A percentile compares a stretch with the other conserved stretches of the same genome.
Evolutionary conservation across 2,329 filamentous ascomycete species (phyloP).

Genomic region (Cordyceps cateniannulata): DNA sequence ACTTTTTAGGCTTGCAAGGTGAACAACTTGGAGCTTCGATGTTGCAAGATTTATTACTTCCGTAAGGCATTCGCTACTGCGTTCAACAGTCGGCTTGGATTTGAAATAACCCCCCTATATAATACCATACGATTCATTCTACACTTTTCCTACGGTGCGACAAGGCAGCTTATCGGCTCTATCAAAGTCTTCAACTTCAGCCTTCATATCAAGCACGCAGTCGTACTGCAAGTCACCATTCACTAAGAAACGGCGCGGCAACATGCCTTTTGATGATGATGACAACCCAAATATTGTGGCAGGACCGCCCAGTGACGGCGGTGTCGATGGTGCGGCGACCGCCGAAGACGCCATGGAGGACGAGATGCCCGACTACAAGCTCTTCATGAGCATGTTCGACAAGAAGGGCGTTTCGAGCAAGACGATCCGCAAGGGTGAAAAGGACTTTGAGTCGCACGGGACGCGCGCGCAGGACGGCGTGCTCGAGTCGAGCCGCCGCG

Average conservation of each 20-base stretch:
- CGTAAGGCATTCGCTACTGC: too few species aligned
- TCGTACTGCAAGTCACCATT: background rate
- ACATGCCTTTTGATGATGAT: constrained; percentile 40
- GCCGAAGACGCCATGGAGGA: constrained; percentile 63
- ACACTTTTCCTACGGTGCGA: background rate
- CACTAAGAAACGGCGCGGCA: background rate
- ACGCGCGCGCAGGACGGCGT: constrained; percentile 73
- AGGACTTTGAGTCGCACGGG: constrained; percentile 93
- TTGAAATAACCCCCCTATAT: too few species aligned
- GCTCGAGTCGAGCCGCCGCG: constrained; percentile 73
- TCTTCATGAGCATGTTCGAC: constrained; percentile 50
- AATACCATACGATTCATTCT: too few species aligned
- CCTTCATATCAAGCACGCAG: background rate
- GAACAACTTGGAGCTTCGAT: background rate
- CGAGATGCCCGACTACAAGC: constrained; percentile 80
- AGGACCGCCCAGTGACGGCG: constrained; percentile 14
- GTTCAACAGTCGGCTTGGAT: too few species aligned
- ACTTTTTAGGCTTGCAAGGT: constrained; percentile 7
- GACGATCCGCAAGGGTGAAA: constrained; percentile 85
- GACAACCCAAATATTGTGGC: constrained; percentile 28
- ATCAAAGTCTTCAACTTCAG: background rate
- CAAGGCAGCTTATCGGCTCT: background rate
- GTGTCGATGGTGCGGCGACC: constrained; percentile 22
- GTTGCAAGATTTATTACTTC: too few species aligned
- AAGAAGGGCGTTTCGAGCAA: constrained; percentile 48